Evolutionary conservation across 495 filamentous ascomycete genomes (phyloP).

Genomic region (Aspergillus saccharolyticus): DNA sequence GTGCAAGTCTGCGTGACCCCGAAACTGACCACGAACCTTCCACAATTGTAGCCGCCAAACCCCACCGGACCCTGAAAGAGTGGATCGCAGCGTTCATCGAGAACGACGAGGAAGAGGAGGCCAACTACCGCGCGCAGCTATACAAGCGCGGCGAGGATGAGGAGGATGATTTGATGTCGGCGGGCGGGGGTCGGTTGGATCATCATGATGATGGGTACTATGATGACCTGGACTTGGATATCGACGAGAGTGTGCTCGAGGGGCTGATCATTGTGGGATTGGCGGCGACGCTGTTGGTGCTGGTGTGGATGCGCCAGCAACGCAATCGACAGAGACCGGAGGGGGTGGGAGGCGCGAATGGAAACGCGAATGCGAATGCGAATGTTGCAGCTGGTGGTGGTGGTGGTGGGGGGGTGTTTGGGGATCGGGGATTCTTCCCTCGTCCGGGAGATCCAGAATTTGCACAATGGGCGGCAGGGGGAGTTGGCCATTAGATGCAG

Average conservation of each 20-base stretch:
- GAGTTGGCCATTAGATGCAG: slow-evolving; percentile 66
- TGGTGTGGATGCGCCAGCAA: slow-evolving; percentile 82
- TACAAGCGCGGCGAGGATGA: slow-evolving; percentile 56
- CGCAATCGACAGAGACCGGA: slow-evolving; percentile 55
- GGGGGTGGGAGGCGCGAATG: slow-evolving; percentile 16
- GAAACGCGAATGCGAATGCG: slow-evolving; percentile 32
- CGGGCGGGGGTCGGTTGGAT: slow-evolving; percentile 43
- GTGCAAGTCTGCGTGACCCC: too few species aligned
- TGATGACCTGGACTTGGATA: slow-evolving; percentile 54
- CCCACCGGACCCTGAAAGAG: slow-evolving; percentile 70
- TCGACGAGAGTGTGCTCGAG: slow-evolving; percentile 76
- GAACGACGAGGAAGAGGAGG: slow-evolving; percentile 54
- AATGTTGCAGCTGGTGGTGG: slow-evolving; percentile 18
- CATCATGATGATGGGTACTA: slow-evolving; percentile 55
- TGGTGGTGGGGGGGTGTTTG: slow-evolving; percentile 15
- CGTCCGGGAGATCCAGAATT: slow-evolving; percentile 67
- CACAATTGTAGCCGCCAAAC: slow-evolving; percentile 48
- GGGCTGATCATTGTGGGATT: slow-evolving; percentile 77
- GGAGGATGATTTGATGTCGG: slow-evolving; percentile 48
- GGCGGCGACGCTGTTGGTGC: slow-evolving; percentile 64
- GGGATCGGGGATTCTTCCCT: slow-evolving; percentile 63
- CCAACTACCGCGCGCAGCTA: slow-evolving; percentile 42
- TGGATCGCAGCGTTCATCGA: slow-evolving; percentile 81
- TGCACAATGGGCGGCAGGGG: slow-evolving; percentile 69
- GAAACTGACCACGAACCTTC: background rate